Evolutionary conservation across 805 yeast genomes (phyloP), one percentile per base, ranked within the genome.

Genomic region (Limtongia smithiae): DNA sequence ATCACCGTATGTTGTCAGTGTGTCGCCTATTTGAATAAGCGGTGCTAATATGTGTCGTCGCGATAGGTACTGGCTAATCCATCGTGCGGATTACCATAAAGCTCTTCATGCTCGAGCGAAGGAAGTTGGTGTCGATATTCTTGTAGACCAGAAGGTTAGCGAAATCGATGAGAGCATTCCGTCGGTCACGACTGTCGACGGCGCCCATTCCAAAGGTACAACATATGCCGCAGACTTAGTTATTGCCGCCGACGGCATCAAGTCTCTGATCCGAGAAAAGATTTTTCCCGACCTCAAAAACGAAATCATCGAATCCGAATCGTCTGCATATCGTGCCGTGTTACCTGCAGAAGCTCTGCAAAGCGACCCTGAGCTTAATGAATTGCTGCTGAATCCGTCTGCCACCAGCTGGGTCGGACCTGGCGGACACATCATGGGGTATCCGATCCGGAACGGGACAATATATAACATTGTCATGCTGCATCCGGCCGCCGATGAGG

Each of bases 231-330:
- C 55, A 7, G 56, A 52, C 38, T 21, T 52, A 3, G 35, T 52
- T 18, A 37, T 52, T 28, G 56, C 45, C 21, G 56, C 56, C n/a
- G 56, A 52, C 30, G 56, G 56, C 14, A 50, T 52, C 20, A 38
- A 46, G 17, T 52, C 56, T 5, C 20, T 22, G 25, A n/a, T 39
- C n/a, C 50, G 50, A n/a, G 20, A 12, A 4, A 11, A 17, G 24
- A n/a, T 48, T 5, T 35, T 48, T 22, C 43, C 51, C 22, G 43
- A 42, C 20, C 41, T 48, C 15, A 42, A 25, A 4, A 43, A 21
- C 20, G 48, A 37, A 12, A 33, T 44, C 33, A n/a, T 31, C 14
- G 48, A 44, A 25, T 31, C 56, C n/a, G 54, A 46, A 5, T 40
- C 43, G 12, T 34, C 50, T 14, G 54, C 54, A 12, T 51, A 51